phyloP scores from a whole-genome alignment of 1,284 basidiomycete species.

The Cutaneotrichosporon daszewskae region DNA sequence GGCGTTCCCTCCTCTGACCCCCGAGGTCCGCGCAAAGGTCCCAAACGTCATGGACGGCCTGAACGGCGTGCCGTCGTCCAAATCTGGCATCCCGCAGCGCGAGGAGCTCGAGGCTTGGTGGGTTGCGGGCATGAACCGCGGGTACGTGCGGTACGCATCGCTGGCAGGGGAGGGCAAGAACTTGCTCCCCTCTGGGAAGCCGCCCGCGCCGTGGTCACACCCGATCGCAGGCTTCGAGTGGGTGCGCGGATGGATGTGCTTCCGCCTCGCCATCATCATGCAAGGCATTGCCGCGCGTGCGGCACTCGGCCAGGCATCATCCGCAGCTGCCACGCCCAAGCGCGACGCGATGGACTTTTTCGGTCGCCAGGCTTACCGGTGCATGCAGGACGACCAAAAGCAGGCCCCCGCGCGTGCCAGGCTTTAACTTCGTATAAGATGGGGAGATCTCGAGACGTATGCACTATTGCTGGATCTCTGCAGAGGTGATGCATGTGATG shows the following conservation, averaged over 20 bases:
- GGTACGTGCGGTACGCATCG: conserved; percentile 9
- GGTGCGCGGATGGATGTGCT: conserved; percentile 46
- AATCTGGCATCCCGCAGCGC: conserved; percentile 59
- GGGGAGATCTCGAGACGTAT: too few species aligned
- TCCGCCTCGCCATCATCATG: conserved; percentile 68
- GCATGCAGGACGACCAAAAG: conserved; percentile 2
- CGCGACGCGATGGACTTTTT: conserved; percentile 58
- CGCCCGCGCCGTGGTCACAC: conserved; percentile 25
- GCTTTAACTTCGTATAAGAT: too few species aligned
- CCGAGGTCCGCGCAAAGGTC: background rate
- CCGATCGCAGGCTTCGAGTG: conserved; percentile 40
- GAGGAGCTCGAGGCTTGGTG: conserved; percentile 60
- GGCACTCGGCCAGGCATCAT: conserved; percentile 78
- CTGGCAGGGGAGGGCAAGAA: too few species aligned
- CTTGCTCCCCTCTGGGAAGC: too few species aligned
- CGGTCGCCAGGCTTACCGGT: conserved; percentile 56
- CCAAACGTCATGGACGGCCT: conserved; percentile 40
- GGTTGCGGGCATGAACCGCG: conserved; percentile 42
- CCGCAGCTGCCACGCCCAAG: conserved; percentile 59
- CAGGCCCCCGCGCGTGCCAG: too few species aligned
- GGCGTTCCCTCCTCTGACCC: conserved; percentile 1
- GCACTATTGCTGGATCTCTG: too few species aligned
- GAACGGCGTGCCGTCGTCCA: conserved; percentile 56
- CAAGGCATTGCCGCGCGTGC: conserved; percentile 91
- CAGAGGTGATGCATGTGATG: background rate